Percentiles rank a stretch among this genome's conserved stretches.
Evolutionary conservation across 2,329 filamentous ascomycete species (phyloP).

Genomic region (Calycina herbarum): DNA sequence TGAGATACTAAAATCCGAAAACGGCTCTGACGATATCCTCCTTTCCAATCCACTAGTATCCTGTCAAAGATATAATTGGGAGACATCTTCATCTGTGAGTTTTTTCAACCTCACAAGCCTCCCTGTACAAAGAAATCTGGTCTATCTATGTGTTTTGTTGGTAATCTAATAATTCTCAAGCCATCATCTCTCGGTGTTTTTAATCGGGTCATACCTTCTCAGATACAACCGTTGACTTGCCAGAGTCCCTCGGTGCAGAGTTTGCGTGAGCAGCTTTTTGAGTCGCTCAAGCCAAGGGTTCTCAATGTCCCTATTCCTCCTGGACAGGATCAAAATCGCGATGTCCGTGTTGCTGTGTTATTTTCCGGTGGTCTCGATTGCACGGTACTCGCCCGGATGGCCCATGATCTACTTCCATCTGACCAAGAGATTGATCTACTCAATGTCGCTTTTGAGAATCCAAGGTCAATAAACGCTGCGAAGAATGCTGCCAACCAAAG

Average conservation of each 20-base stretch:
- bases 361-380: constrained; percentile 97
- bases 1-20: not conserved
- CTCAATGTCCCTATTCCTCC: constrained; percentile 63
- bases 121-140: not conserved
- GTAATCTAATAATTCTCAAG: constrained; percentile 8
- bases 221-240: constrained; percentile 35
- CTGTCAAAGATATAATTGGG: constrained; percentile 22
- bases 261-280: constrained; percentile 55
- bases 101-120: not conserved
- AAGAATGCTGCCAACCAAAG: constrained; percentile 39
- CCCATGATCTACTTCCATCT: constrained; percentile 71
- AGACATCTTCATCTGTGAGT: constrained; percentile 15
- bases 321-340: constrained; percentile 31
- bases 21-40: not conserved
- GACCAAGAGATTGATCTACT: constrained; percentile 78
- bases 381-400: constrained; percentile 78
- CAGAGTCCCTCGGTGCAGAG: constrained; percentile 52
- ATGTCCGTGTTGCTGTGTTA: constrained; percentile 69
- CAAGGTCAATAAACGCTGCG: constrained; percentile 63
- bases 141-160: not conserved
- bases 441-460: constrained; percentile 97
- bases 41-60: constrained; percentile 16
- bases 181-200: constrained; percentile 32
- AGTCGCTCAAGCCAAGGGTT: constrained; percentile 65
- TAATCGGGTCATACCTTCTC: constrained; percentile 41